These are phyloP conservation scores for Lactarius trivialis DNA, from an alignment of 768 basidiomycete genomes.

Conservation along the genomic window DNA sequence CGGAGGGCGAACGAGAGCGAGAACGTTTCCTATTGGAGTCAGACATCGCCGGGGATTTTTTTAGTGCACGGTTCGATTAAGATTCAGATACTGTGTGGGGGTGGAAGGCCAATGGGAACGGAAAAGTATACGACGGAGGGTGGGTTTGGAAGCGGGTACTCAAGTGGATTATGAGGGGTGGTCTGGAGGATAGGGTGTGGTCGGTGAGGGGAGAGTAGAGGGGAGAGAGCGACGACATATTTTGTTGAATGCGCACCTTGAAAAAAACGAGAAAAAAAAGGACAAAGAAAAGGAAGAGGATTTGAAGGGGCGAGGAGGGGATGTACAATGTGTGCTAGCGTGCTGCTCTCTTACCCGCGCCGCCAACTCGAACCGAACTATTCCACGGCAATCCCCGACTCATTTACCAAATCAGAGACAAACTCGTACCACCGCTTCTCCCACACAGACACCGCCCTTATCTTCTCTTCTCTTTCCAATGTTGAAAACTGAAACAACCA, in stretches of 20 bases:
- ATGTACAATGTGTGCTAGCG: neutral
- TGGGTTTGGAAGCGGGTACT: slow-evolving; percentile 21
- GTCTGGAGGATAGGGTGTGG: slow-evolving; percentile 24
- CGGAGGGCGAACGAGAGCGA: slow-evolving; percentile 79
- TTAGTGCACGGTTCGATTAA: slow-evolving; percentile 30
- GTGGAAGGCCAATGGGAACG: slow-evolving; percentile 26
- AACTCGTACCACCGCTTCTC: slow-evolving; percentile 13
- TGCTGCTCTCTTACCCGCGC: too few species aligned
- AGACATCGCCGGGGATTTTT: slow-evolving; percentile 53
- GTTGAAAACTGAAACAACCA: slow-evolving; percentile 13
- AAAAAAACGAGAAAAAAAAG: neutral
- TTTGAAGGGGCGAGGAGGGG: neutral
- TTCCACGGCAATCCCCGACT: slow-evolving; percentile 10
- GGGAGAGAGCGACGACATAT: slow-evolving; percentile 25
- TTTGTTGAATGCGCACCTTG: slow-evolving; percentile 21
- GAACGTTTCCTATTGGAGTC: slow-evolving; percentile 81
- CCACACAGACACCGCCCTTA: slow-evolving; percentile 1
- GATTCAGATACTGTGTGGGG: slow-evolving; percentile 34
- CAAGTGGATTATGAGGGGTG: slow-evolving; percentile 21
- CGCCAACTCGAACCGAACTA: slow-evolving; percentile 8
- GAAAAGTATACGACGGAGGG: slow-evolving; percentile 27
- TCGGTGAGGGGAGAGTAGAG: slow-evolving; percentile 29
- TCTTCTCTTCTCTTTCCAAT: slow-evolving; percentile 5
- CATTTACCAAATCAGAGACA: neutral
- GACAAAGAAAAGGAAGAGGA: slow-evolving; percentile 11